Conservation (phyloP, 2,329 filamentous ascomycete species). For the Truncatella angustata region DNA sequence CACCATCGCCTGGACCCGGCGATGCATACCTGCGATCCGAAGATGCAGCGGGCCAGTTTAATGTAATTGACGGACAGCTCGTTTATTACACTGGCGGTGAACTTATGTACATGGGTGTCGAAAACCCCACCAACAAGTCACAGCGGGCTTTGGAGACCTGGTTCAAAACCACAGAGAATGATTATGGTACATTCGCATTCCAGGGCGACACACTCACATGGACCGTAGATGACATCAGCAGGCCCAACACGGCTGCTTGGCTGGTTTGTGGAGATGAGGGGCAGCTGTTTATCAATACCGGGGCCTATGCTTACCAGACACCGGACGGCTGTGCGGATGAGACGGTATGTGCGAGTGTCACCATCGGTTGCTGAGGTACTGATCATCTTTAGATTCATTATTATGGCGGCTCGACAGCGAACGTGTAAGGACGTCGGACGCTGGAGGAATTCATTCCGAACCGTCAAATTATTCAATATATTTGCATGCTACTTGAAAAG, state of each 20-base stretch:
- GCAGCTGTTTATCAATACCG: conserved; percentile 54
- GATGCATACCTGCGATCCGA: conserved; percentile 49
- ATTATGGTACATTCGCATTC: conserved; percentile 55
- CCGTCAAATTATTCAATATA: no score
- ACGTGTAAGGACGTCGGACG: neutral
- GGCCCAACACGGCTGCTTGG: conserved; percentile 58
- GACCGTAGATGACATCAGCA: conserved; percentile 43
- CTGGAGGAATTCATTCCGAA: no score
- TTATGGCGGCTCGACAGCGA: conserved; percentile 7
- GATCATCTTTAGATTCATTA: conserved; percentile 1
- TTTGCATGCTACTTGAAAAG: no score
- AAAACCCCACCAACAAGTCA: conserved; percentile 42
- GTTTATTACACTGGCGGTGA: conserved; percentile 45
- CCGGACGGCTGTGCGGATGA: conserved; percentile 57
- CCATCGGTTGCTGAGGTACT: neutral
- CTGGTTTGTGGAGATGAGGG: conserved; percentile 52
- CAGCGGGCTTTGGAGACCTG: conserved; percentile 48
- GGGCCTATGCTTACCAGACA: conserved; percentile 57
- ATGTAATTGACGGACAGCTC: conserved; percentile 54
- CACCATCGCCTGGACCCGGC: conserved; percentile 30
- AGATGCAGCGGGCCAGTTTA: conserved; percentile 57
- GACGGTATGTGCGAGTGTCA: conserved; percentile 41
- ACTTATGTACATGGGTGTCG: conserved; percentile 45
- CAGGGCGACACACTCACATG: conserved; percentile 57
- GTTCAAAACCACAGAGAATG: conserved; percentile 49